Evolutionary conservation across 176 grass and related monocot genomes (phyloP).

Genomic region (Musa schizocarpa): DNA sequence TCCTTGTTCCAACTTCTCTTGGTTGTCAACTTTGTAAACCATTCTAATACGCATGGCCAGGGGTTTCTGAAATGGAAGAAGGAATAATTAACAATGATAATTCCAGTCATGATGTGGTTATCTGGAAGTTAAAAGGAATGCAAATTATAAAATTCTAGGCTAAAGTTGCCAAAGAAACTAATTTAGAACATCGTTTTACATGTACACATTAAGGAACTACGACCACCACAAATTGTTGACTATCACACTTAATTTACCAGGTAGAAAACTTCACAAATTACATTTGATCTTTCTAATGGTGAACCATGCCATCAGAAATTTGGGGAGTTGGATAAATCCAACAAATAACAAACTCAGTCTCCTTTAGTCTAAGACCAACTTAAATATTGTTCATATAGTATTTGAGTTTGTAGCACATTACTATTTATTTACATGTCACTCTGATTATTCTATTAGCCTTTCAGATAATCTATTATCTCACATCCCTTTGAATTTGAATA

Average conservation of each 20-base stretch:
- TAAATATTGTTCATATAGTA: background rate
- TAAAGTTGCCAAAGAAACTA: no score
- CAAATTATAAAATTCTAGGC: background rate
- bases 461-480: background rate
- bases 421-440: background rate
- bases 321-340: background rate
- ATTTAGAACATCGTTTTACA: no score
- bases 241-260: no score
- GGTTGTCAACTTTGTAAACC: conserved; percentile 79
- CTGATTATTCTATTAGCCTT: background rate
- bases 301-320: background rate
- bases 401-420: background rate
- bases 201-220: no score
- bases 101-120: background rate
- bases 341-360: background rate
- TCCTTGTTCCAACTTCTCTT: conserved; percentile 87
- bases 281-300: no score
- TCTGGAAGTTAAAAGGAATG: background rate
- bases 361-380: background rate
- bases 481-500: background rate
- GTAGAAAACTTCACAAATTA: no score
- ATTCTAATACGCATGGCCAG: conserved; percentile 78
- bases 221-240: no score
- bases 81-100: conserved; percentile 6
- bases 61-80: conserved; percentile 50